Evolutionary conservation across 306 rosid species (phyloP).

Genomic region (Gynostemma pentaphyllum): DNA sequence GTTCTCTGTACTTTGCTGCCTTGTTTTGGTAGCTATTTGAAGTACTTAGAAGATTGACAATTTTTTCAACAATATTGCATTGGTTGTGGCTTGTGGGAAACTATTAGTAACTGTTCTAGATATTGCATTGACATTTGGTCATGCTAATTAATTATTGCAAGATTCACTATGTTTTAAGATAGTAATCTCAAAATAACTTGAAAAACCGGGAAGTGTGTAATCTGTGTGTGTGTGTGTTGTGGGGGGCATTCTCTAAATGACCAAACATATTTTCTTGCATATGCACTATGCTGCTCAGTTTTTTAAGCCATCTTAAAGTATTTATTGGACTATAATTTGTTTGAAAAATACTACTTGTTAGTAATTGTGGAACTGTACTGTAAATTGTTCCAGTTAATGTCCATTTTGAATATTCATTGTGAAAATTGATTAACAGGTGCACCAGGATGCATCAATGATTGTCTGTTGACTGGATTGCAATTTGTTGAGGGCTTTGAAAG

Average conservation of each 20-base stretch:
- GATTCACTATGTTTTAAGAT: neutral
- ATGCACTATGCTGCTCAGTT: neutral
- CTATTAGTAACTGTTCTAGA: no score
- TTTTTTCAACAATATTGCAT: no score
- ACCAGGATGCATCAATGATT: slow-evolving; percentile 82
- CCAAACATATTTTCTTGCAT: neutral
- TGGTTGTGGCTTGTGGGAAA: no score
- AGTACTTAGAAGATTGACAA: no score
- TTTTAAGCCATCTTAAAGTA: neutral
- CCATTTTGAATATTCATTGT: neutral
- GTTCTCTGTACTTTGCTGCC: no score
- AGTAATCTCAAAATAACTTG: neutral
- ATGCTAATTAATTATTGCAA: neutral
- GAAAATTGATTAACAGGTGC: slow-evolving; percentile 62
- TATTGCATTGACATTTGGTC: neutral
- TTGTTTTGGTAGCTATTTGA: no score
- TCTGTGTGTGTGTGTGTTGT: no score
- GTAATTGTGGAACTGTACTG: neutral
- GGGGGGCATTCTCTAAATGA: no score
- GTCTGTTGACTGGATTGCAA: slow-evolving; percentile 81
- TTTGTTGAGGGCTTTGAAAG: slow-evolving; percentile 82
- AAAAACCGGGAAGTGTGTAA: neutral
- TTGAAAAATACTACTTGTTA: no score
- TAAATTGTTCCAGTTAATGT: neutral
- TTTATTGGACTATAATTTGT: neutral